Percentiles rank a stretch among this genome's conserved stretches.
These are phyloP conservation scores for Tylopilus rubrobrunneus DNA, from an alignment of 768 basidiomycete species.

Conservation along the genomic window DNA sequence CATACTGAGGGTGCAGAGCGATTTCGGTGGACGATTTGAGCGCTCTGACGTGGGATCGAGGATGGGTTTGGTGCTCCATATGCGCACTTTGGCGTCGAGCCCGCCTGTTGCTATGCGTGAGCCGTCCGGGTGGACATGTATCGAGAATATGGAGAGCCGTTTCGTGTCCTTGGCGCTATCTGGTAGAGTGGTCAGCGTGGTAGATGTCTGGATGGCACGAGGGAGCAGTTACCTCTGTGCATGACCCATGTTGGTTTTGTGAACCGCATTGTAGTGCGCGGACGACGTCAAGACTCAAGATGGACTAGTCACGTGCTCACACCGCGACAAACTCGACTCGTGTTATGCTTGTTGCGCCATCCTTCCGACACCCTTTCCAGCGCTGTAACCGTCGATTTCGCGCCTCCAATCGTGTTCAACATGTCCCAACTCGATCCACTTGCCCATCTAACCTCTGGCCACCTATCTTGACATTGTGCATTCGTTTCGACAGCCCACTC, in stretches of 20 bases:
- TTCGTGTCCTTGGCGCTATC: constrained; percentile 53
- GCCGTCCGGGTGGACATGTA: constrained; percentile 93
- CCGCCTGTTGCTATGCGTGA: constrained; percentile 97
- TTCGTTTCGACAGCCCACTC: too few relatives aligned
- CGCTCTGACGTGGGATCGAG: constrained; percentile 66
- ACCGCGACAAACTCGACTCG: too few relatives aligned
- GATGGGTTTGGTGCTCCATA: constrained; percentile 97
- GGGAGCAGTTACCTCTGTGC: constrained; percentile 52
- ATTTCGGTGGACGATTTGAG: constrained; percentile 74
- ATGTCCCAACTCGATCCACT: too few relatives aligned
- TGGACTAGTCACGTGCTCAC: neutral
- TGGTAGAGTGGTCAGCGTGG: constrained; percentile 6
- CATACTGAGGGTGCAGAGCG: constrained; percentile 86
- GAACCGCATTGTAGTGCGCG: constrained; percentile 60
- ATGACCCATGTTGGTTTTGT: constrained; percentile 87
- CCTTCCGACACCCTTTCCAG: too few relatives aligned
- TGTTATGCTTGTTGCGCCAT: too few relatives aligned
- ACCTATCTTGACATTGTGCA: too few relatives aligned
- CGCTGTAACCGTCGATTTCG: too few relatives aligned
- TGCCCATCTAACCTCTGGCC: too few relatives aligned
- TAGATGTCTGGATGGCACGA: neutral
- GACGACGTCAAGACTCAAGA: neutral
- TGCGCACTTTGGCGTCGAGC: constrained; percentile 90
- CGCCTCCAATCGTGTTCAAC: too few relatives aligned
- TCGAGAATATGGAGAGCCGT: constrained; percentile 82